Conservation (phyloP, 805 yeast genomes). For the Yamadazyma paraphyllophila region DNA sequence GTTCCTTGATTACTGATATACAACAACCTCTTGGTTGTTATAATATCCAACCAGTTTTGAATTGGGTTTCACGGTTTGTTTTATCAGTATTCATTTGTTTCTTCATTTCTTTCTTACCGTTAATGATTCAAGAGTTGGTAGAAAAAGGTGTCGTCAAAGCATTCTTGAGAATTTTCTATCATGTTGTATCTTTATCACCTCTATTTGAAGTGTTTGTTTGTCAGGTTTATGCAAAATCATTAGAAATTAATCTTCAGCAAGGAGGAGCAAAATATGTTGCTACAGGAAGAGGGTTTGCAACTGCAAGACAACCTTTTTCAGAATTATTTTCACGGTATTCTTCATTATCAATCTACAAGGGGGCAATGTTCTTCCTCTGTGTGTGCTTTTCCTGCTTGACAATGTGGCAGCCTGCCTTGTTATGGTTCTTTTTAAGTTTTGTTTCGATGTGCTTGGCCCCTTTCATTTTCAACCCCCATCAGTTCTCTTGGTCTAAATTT, state of each 20-base stretch:
- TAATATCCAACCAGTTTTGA: slow-evolving; percentile 77
- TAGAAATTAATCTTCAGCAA: slow-evolving; percentile 71
- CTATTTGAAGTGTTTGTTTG: slow-evolving; percentile 93
- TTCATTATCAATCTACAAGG: slow-evolving; percentile 71
- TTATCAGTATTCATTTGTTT: slow-evolving; percentile 89
- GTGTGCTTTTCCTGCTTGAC: slow-evolving; percentile 73
- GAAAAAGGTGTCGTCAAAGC: slow-evolving; percentile 87
- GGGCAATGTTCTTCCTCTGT: slow-evolving; percentile 66
- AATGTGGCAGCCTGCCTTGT: slow-evolving; percentile 74
- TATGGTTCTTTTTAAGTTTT: slow-evolving; percentile 57
- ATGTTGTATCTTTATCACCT: slow-evolving; percentile 80
- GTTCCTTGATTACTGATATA: slow-evolving; percentile 70
- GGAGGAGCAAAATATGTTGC: slow-evolving; percentile 93
- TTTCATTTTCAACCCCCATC: slow-evolving; percentile 54
- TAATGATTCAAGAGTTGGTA: slow-evolving; percentile 80
- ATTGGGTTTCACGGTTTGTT: slow-evolving; percentile 88
- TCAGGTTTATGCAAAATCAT: slow-evolving; percentile 82
- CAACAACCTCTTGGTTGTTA: slow-evolving; percentile 82
- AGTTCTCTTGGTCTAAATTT: slow-evolving; percentile 46
- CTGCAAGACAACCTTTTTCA: slow-evolving; percentile 71
- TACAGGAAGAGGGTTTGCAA: slow-evolving; percentile 94
- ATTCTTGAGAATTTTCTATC: slow-evolving; percentile 63
- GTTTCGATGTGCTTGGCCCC: slow-evolving; percentile 48
- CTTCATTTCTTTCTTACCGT: slow-evolving; percentile 85
- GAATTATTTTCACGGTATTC: slow-evolving; percentile 76